Evolutionary conservation across 1,284 basidiomycete genomes (phyloP), one percentile per base, ranked within the genome.

Genomic region (Puccinia coronata): DNA sequence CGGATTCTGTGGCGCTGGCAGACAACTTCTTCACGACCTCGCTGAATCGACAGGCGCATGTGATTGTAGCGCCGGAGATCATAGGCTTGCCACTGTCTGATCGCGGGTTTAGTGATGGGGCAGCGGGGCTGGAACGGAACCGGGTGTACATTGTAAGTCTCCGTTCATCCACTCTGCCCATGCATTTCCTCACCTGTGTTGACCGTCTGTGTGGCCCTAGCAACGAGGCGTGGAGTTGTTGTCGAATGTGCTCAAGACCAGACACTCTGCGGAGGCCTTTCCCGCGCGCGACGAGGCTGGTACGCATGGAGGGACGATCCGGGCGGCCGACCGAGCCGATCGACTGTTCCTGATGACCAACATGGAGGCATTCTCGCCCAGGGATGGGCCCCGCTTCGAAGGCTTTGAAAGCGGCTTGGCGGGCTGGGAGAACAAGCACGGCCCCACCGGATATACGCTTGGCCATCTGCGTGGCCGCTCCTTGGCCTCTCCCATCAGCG

Each of bases 21-120:
- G 85, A 85, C 81, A 85, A 84, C 63, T 83, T 82, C 49, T 85
- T 85, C 80, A 74, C 83, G 43, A 84, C 83, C 25, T 82, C 83
- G 39, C 73, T 83, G 57, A 85, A 85, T 63, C 77, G 82, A 16
- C 82, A 84, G 59, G 83, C 84, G 0, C 83, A 83, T 47, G 83
- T 85, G 20, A 23, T 85, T 0, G 67, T 82, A 31, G 81, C 47
- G 28, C 41, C 34, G 25, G 20, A 34, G 20, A 81, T 81, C 51
- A 47, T 57, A 12, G 36, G 23, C 9, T 47, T 78, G 23, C 80
- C 73, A 20, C 23, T 59, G 36, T 70, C 72, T 12, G 43, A 49
- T 72, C 36, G 25, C 39, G 80, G 80, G 16, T 81, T 76, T 31
- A 76, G 73, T 71, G 80, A 75, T 78, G 80, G 80, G 28, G 28